These are phyloP conservation scores for Termitomyces sp. DNA, from an alignment of 768 basidiomycete species.

Conservation along the genomic window DNA sequence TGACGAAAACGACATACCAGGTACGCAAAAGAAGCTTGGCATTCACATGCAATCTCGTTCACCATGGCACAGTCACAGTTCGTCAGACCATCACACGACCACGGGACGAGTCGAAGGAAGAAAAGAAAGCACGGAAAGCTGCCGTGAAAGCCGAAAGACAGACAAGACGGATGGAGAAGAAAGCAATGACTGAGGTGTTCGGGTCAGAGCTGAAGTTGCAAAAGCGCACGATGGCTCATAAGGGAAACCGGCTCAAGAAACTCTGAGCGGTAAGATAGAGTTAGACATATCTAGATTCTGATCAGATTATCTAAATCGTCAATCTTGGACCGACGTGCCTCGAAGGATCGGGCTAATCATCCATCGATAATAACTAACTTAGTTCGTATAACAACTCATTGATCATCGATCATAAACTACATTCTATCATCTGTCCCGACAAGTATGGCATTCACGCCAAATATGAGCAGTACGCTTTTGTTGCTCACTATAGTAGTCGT, in stretches of 20 bases:
- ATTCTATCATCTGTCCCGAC: neutral
- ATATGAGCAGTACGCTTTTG: conserved; percentile 24
- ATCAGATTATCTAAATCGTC: conserved; percentile 7
- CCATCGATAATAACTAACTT: conserved; percentile 11
- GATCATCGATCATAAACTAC: neutral
- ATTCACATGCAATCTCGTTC: neutral
- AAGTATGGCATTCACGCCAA: conserved; percentile 23
- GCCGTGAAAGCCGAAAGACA: conserved; percentile 65
- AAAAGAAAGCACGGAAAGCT: conserved; percentile 66
- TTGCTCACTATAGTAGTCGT: conserved; percentile 32
- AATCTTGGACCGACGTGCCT: neutral
- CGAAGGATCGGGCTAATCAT: no score
- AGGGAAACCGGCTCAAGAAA: conserved; percentile 39
- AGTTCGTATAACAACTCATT: neutral
- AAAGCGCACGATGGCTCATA: conserved; percentile 43
- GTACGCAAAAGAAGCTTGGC: conserved; percentile 11
- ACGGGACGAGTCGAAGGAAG: conserved; percentile 71
- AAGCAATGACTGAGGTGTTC: conserved; percentile 58
- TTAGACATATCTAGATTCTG: conserved; percentile 11
- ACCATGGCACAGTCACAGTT: neutral
- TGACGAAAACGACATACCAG: conserved; percentile 18
- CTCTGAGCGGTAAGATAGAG: conserved; percentile 20
- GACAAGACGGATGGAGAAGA: conserved; percentile 61
- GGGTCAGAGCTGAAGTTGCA: conserved; percentile 57
- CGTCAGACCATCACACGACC: conserved; percentile 55